Evolutionary conservation across 2,329 filamentous ascomycete species (phyloP), one percentile per base, ranked within the genome.

Genomic region (Claviceps monticola): DNA sequence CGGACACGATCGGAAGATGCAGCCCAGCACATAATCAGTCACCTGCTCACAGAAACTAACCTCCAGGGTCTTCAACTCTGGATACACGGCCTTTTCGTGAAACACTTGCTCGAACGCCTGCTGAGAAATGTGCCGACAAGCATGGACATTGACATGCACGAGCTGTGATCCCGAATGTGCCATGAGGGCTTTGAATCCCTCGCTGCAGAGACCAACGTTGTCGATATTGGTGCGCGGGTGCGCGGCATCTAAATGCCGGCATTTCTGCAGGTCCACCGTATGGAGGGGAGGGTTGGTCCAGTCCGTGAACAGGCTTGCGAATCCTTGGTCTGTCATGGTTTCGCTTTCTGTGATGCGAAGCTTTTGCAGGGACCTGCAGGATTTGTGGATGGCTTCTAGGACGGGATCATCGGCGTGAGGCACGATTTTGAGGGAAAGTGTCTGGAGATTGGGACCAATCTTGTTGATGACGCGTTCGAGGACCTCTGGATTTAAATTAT

Each of bases 171-270:
- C 86, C 0, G 89, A 95, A 63, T 96, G 91, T 0, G 72, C 69
- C 87, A 96, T 95, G 44, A 96, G 68, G 0, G 88, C 86, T 56
- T 76, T 72, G 69, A 97, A 91, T 0, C 86, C 89, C 5, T 76
- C 68, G 0, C 82, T 84, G 50, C 84, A 88, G 36, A 96, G 74
- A 1, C 90, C 91, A 45, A 91, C 69, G 23, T 76, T 74, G 52
- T 81, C 70, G 0, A 79, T 75, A 46, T 83, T 82, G 4, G 82
- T 79, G 21, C 82, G 76, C 0, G 88, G 84, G 26, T 78, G 78
- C 48, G 73, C 70, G 53, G 87, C 80, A 62, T 95, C 86, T 37
- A 94, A 64, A 59, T 88, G 80, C 17, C 90, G 85, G 54, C 83
- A 89, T 55, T 83, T 82, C 59, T 85, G 82, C 16, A 97, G 66